Conservation (phyloP, 2,329 filamentous ascomycete genomes). For the Pezicula radicicola region DNA sequence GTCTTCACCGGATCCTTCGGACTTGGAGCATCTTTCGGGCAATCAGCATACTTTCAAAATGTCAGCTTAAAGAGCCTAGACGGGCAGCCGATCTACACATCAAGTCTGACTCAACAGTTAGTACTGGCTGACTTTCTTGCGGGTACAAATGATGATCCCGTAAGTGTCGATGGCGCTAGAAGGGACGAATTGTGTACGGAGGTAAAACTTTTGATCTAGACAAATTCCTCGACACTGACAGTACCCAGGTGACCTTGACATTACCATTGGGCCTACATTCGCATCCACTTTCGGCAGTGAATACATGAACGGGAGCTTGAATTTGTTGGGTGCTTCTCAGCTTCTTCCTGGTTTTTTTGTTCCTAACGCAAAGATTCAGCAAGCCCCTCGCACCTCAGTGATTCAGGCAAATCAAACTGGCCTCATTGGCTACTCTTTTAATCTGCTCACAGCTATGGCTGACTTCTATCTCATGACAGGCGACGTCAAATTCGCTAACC, state of each 20-base stretch:
- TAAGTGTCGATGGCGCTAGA: slow-evolving; percentile 33
- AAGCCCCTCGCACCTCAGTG: slow-evolving; percentile 14
- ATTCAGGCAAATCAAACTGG: slow-evolving; percentile 26
- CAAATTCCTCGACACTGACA: too few relatives aligned
- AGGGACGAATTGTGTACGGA: too few relatives aligned
- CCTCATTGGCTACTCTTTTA: slow-evolving; percentile 32
- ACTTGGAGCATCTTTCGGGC: slow-evolving; percentile 19
- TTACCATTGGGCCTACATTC: slow-evolving; percentile 22
- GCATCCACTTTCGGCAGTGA: slow-evolving; percentile 25
- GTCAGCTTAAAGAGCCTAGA: slow-evolving; percentile 12
- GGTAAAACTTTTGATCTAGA: too few relatives aligned
- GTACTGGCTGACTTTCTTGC: slow-evolving; percentile 32
- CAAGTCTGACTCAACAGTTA: slow-evolving; percentile 20
- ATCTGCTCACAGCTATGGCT: slow-evolving; percentile 26
- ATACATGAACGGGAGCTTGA: slow-evolving; percentile 24
- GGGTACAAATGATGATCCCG: slow-evolving; percentile 29
- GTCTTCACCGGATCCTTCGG: slow-evolving; percentile 27
- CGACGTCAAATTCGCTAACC: slow-evolving; percentile 20
- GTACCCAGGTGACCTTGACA: slow-evolving; percentile 30
- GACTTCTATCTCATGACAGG: slow-evolving; percentile 28
- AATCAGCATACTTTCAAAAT: slow-evolving; percentile 16
- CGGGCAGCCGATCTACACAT: slow-evolving; percentile 3
- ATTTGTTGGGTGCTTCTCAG: slow-evolving; percentile 29
- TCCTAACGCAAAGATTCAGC: slow-evolving; percentile 31
- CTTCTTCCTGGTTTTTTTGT: slow-evolving; percentile 28